Base-by-base conservation (phyloP, 73 alveolate genomes). In the Stentor roeselii region DNA sequence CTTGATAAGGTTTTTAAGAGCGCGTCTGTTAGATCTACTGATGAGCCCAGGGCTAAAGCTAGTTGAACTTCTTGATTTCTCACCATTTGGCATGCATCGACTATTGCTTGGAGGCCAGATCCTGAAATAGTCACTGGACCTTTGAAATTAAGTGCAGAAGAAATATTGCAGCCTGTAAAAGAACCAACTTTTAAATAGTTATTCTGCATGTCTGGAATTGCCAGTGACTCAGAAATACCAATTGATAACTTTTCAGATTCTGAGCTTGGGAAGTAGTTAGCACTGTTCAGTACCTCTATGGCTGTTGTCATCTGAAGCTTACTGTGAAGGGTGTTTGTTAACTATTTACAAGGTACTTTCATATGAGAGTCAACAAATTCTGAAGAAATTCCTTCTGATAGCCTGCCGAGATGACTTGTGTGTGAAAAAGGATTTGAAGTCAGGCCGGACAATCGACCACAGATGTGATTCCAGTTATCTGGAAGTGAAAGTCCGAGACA, bases 401-500 rank as follows among this genome's bases (percentile, higher is more conserved):
- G n/a, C 34, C 34, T 67, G 1, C 80, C 80, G 2, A 27, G 42
- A 0, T 15, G 27, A 21, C 59, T 82, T 83, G 4, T 83, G 90
- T 58, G 38, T 31, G 50, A 88, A 84, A 37, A 60, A 11, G 59
- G 42, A 80, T 34, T 32, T 30, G 37, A 21, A 2, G 37, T 67
- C 11, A 93, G 83, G 3, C 95, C 97, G 41, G 89, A 42, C 50
- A 60, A 87, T 30, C 93, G 92, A 34, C 86, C 82, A 3, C 93
- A 61, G 36, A 93, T 39, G 4, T 58, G 60, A 31, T 75, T 76
- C 93, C 94, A 92, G 1, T 90, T 77, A n/a, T 84, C 87, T 30
- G 83, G 11, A 4, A 88, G 88, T 34, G 75, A 59, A 1, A 87
- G 78, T 0, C 98, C 98, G 1, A 92, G 3, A 2, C 96, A 93